Evolutionary conservation across 73 alveolate genomes (phyloP), one percentile per base, ranked within the genome.

Genomic region (Uronychia setigera): DNA sequence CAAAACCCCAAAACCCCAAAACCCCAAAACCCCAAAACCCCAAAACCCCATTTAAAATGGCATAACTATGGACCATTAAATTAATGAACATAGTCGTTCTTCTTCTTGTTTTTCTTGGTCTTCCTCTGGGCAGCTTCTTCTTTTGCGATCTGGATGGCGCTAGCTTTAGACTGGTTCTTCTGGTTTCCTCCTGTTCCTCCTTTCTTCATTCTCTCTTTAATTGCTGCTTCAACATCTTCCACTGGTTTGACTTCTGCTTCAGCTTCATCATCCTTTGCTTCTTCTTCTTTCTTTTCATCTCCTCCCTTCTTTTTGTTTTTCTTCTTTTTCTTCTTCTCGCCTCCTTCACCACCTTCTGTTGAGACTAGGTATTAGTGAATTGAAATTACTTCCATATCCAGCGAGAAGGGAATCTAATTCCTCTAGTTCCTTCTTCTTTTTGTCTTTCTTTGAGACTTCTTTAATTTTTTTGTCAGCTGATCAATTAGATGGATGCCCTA

Each of bases 171-270:
- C 33, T 67, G 25, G 1, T 67, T 67, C 79, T 67, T 67, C 29
- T 67, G 35, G 79, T 29, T 27, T n/a, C n/a, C n/a, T n/a, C n/a
- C n/a, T 5, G 30, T 29, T 27, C 29, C 33, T 60, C 81, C 32
- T 81, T 81, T 80, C 30, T 26, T 32, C 74, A 60, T n/a, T 1
- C 75, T 80, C 29, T 59, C 88, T 75, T n/a, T 60, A 1, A 32
- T 32, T 31, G 60, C 75, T 0, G 32, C 31, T 29, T 81, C 88
- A 14, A 19, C 46, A 25, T 60, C 88, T 1, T 60, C 82, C 26
- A 13, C 27, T 31, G 67, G 58, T 32, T 81, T 19, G 75, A 1
- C 32, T 27, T 59, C 67, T 59, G 46, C 35, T 58, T 59, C 31
- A n/a, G 32, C 32, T 59, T 81, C 82, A 27, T 81, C 33, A 0